Evolutionary conservation across 2,329 filamentous ascomycete species (phyloP).

Genomic region (Fusarium illudens): DNA sequence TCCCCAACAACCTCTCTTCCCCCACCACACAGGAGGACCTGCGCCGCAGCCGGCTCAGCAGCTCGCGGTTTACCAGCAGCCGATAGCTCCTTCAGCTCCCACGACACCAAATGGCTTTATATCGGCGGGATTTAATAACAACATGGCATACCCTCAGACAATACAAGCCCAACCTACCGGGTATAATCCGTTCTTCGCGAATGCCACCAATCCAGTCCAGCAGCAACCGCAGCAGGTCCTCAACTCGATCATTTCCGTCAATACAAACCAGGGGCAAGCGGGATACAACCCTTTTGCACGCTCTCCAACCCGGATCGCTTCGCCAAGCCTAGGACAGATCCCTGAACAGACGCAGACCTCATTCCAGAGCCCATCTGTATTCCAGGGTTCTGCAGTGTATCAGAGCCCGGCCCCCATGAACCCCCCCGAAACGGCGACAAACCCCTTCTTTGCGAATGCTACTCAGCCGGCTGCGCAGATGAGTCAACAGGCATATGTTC

Average conservation of each 20-base stretch:
- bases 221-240: conserved; percentile 47
- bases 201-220: conserved; percentile 46
- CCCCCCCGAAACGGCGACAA: conserved; percentile 43
- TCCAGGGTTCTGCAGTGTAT: conserved; percentile 47
- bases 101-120: conserved; percentile 53
- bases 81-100: conserved; percentile 54
- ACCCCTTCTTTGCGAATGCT: conserved; percentile 50
- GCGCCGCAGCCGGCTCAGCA: conserved; percentile 52
- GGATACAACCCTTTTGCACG: conserved; percentile 60
- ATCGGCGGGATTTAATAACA: conserved; percentile 52
- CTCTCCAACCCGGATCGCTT: conserved; percentile 61
- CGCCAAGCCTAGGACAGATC: conserved; percentile 60
- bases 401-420: conserved; percentile 41
- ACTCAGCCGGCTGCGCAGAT: conserved; percentile 41
- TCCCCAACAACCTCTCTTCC: conserved; percentile 70
- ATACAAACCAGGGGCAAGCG: conserved; percentile 47
- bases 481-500: conserved; percentile 42
- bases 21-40: conserved; percentile 76
- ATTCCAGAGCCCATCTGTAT: conserved; percentile 48
- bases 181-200: conserved; percentile 63
- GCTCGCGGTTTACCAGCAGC: conserved; percentile 54
- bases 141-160: conserved; percentile 54
- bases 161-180: conserved; percentile 52
- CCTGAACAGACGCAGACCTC: conserved; percentile 60
- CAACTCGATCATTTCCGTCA: conserved; percentile 48